Evolutionary conservation across 257 asterid genomes (phyloP).

Genomic region (Solanum sparsipilum): DNA sequence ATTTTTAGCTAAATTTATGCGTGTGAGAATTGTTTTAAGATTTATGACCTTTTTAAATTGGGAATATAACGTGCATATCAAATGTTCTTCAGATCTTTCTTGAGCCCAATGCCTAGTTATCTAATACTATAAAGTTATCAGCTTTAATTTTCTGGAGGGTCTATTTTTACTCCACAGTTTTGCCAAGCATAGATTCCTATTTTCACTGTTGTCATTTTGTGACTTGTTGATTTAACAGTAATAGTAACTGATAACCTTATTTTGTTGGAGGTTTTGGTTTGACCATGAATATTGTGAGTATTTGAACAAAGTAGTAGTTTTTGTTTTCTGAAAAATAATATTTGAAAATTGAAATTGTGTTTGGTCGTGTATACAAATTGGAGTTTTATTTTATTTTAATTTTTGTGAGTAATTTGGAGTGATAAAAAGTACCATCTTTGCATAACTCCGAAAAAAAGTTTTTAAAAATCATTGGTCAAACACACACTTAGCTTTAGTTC

Average conservation of each 20-base stretch:
- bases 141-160: neutral
- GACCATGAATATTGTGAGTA: neutral
- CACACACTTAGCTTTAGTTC: neutral
- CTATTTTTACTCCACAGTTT: conserved; percentile 3
- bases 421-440: neutral
- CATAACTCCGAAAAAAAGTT: neutral
- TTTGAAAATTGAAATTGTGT: no score
- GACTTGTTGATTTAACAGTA: neutral
- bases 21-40: neutral
- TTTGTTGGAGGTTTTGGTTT: neutral
- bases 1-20: conserved; percentile 1
- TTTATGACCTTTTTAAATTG: neutral
- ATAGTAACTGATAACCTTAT: neutral
- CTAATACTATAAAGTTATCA: conserved; percentile 1
- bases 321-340: neutral
- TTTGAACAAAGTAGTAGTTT: neutral
- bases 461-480: neutral
- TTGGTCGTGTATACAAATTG: neutral
- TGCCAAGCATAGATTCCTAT: neutral
- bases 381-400: neutral
- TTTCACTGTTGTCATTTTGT: neutral
- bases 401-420: neutral
- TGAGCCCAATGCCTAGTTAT: conserved; percentile 12
- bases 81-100: conserved; percentile 14
- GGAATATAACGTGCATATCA: neutral